Evolutionary conservation across 768 basidiomycete species (phyloP).

Genomic region (Pleurotus giganteus): DNA sequence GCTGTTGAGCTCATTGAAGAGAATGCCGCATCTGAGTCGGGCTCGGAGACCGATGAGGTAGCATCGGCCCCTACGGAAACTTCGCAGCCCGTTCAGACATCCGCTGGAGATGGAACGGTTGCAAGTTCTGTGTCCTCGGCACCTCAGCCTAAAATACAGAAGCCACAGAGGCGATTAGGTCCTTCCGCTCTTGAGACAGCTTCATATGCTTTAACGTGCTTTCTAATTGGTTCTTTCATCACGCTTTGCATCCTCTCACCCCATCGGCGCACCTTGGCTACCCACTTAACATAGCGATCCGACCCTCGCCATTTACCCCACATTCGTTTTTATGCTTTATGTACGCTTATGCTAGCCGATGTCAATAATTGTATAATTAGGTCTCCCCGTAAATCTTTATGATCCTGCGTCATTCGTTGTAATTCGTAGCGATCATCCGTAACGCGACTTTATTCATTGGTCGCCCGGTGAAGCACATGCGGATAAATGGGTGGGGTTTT

Average conservation of each 20-base stretch:
- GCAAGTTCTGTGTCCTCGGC: slow-evolving; percentile 4
- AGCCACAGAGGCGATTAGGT: slow-evolving; percentile 7
- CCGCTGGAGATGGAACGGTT: neutral
- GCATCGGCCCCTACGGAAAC: neutral
- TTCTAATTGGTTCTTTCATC: slow-evolving; percentile 57
- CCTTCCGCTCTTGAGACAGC: slow-evolving; percentile 30
- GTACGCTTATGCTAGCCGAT: neutral
- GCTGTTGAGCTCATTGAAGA: neutral
- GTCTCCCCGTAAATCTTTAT: neutral
- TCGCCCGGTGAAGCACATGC: too few species aligned
- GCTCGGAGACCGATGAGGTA: slow-evolving; percentile 11
- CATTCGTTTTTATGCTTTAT: neutral
- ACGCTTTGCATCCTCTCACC: slow-evolving; percentile 48
- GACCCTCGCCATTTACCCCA: slow-evolving; percentile 1
- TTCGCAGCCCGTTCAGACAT: neutral
- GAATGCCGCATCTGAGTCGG: neutral
- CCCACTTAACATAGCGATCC: slow-evolving; percentile 22
- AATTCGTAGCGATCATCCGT: too few species aligned
- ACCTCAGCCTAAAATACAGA: neutral
- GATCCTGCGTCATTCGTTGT: too few species aligned
- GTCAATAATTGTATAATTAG: neutral
- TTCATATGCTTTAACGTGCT: slow-evolving; percentile 53
- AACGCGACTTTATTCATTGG: too few species aligned
- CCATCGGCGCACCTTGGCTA: slow-evolving; percentile 43
- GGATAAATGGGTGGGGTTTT: too few species aligned